phyloP scores from a whole-genome alignment of 495 filamentous ascomycete species.

The Sabuloglossum arenarium region DNA sequence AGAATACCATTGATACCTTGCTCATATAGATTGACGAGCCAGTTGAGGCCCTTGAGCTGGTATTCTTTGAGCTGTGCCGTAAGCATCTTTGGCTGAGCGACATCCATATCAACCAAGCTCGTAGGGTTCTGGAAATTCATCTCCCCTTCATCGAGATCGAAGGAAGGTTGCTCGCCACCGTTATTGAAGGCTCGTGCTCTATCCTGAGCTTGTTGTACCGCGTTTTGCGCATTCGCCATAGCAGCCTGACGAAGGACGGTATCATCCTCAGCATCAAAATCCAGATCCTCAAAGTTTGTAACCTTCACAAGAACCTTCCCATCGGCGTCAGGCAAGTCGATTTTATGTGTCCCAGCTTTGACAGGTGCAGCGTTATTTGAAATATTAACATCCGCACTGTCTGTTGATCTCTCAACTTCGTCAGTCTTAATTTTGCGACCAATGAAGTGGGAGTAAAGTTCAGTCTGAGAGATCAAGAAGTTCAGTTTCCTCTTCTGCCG shows the following conservation, averaged over 20 bases:
- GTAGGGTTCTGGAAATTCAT: conserved; percentile 99
- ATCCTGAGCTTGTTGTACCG: conserved; percentile 84
- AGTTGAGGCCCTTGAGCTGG: conserved; percentile 94
- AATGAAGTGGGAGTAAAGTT: conserved; percentile 98
- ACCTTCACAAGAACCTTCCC: conserved; percentile 44
- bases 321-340: conserved; percentile 36
- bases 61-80: conserved; percentile 92
- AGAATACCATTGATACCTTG: conserved; percentile 99
- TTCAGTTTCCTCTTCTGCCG: conserved; percentile 96
- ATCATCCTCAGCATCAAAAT: conserved; percentile 93
- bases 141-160: conserved; percentile 57
- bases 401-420: conserved; percentile 74
- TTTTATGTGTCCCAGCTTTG: conserved; percentile 23
- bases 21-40: conserved; percentile 97
- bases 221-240: conserved; percentile 88
- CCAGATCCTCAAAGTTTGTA: conserved; percentile 80
- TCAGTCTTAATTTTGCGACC: conserved; percentile 96
- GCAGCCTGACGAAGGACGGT: conserved; percentile 60
- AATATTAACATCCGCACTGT: conserved; percentile 45
- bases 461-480: conserved; percentile 97
- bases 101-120: conserved; percentile 78
- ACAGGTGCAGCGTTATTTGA: conserved; percentile 25
- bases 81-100: conserved; percentile 86
- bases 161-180: conserved; percentile 23
- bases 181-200: conserved; percentile 72